Evolutionary conservation across 2,329 filamentous ascomycete genomes (phyloP).

Genomic region (Exophiala calicioides): DNA sequence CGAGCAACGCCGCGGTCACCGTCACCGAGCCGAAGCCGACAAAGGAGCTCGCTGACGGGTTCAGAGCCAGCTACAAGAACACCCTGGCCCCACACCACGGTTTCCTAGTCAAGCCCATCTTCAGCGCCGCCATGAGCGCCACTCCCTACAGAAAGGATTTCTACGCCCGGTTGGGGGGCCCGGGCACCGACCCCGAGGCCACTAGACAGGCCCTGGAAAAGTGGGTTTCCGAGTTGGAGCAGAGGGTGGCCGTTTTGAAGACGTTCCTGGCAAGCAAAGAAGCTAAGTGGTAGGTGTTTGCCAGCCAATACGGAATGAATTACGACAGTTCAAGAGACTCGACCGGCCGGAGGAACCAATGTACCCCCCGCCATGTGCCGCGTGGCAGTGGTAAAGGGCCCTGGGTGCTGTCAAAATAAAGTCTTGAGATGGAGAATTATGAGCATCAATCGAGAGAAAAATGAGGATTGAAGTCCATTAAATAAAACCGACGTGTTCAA

Average conservation of each 20-base stretch:
- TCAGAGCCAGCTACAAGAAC: constrained; percentile 78
- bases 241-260: constrained; percentile 74
- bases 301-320: too few relatives aligned
- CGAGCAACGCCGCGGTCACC: constrained; percentile 42
- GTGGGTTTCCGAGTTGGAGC: constrained; percentile 78
- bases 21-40: constrained; percentile 25
- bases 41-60: constrained; percentile 72
- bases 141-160: constrained; percentile 94
- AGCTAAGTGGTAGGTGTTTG: constrained; percentile 46
- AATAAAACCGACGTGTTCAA: not conserved
- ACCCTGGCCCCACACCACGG: constrained; percentile 92
- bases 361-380: too few relatives aligned
- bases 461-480: too few relatives aligned
- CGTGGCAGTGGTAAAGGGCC: too few relatives aligned
- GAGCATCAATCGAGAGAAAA: too few relatives aligned
- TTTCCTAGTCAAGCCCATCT: constrained; percentile 87
- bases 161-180: constrained; percentile 73
- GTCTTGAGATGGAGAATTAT: too few relatives aligned
- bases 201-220: constrained; percentile 64
- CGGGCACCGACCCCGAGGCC: constrained; percentile 49
- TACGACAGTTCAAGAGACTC: too few relatives aligned
- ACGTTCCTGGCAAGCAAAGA: constrained; percentile 60
- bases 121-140: constrained; percentile 88
- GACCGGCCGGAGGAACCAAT: too few relatives aligned
- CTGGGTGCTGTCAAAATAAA: too few relatives aligned